phyloP scores from a whole-genome alignment of 1,284 basidiomycete species.

The Cutaneotrichosporon sp. region DNA sequence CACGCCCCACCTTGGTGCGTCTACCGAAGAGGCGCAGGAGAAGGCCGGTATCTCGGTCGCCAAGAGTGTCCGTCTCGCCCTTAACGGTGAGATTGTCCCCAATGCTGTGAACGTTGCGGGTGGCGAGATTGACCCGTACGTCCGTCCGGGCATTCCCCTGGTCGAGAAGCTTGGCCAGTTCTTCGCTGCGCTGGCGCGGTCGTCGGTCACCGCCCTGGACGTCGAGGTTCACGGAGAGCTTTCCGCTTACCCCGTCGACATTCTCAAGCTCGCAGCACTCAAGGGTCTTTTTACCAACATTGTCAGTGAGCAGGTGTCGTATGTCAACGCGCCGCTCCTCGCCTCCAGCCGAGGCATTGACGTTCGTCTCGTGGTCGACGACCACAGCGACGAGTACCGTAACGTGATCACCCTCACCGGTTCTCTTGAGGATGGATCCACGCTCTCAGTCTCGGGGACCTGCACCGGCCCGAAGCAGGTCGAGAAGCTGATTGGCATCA shows the following conservation, averaged over 20 bases:
- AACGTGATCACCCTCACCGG: slow-evolving; percentile 12
- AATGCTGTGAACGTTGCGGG: slow-evolving; percentile 11
- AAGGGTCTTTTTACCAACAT: slow-evolving; percentile 9
- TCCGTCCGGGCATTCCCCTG: slow-evolving; percentile 9
- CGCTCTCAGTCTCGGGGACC: slow-evolving; percentile 5
- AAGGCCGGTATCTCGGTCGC: slow-evolving; percentile 11
- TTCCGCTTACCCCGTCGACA: background rate
- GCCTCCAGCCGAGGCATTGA: slow-evolving; percentile 4
- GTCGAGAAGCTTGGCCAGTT: slow-evolving; percentile 13
- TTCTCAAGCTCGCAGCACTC: slow-evolving; percentile 7
- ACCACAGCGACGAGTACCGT: slow-evolving; percentile 5
- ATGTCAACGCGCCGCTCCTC: slow-evolving; percentile 11
- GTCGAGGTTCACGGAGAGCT: slow-evolving; percentile 11
- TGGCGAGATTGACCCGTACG: slow-evolving; percentile 7
- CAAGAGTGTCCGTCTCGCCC: slow-evolving; percentile 5
- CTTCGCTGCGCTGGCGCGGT: slow-evolving; percentile 2
- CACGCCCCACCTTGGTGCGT: slow-evolving; percentile 13
- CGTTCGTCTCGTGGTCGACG: slow-evolving; percentile 3
- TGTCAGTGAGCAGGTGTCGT: slow-evolving; percentile 11
- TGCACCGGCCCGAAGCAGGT: slow-evolving; percentile 9
- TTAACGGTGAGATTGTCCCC: slow-evolving; percentile 9
- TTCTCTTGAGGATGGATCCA: slow-evolving; percentile 5
- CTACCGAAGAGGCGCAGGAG: slow-evolving; percentile 13
- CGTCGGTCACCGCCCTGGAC: slow-evolving; percentile 3
- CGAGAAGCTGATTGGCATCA: slow-evolving; percentile 12